phyloP scores from a whole-genome alignment of 2,329 filamentous ascomycete species.

The Claviceps digitariae region DNA sequence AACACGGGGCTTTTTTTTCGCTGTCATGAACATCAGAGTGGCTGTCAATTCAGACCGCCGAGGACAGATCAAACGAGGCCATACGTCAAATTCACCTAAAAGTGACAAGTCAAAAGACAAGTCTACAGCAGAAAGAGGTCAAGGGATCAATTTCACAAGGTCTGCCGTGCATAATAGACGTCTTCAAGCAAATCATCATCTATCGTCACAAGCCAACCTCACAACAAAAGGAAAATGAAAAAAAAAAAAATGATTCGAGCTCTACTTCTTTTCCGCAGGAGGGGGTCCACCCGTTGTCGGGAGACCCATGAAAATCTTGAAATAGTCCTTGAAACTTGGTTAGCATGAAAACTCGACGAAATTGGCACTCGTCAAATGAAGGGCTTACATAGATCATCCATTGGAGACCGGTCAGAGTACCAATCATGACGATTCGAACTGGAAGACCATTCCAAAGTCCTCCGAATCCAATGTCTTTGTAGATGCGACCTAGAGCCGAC shows the following conservation, averaged over 20 bases:
- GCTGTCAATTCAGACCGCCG: too few species aligned
- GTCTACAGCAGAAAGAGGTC: not conserved
- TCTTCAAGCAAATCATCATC: not conserved
- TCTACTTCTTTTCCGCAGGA: conserved; percentile 36
- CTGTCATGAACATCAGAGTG: too few species aligned
- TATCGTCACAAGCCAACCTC: not conserved
- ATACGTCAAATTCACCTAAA: too few species aligned
- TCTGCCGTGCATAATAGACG: too few species aligned
- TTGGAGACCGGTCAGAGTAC: conserved; percentile 67
- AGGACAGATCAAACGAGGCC: too few species aligned
- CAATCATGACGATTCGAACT: conserved; percentile 80
- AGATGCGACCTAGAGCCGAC: conserved; percentile 64
- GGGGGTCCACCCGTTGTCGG: conserved; percentile 65
- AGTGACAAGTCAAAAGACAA: too few species aligned
- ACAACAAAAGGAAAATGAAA: not conserved
- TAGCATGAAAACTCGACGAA: not conserved
- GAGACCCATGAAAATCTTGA: conserved; percentile 82
- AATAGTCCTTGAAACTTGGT: conserved; percentile 47
- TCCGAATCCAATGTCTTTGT: conserved; percentile 70
- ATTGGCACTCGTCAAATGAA: too few species aligned
- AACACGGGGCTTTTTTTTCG: too few species aligned
- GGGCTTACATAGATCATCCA: conserved; percentile 79
- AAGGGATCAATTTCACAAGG: not conserved
- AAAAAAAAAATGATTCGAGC: not conserved
- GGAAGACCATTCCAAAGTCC: conserved; percentile 90